Evolutionary conservation across 1,284 basidiomycete genomes (phyloP).

Genomic region (Ganoderma leucocontextum): DNA sequence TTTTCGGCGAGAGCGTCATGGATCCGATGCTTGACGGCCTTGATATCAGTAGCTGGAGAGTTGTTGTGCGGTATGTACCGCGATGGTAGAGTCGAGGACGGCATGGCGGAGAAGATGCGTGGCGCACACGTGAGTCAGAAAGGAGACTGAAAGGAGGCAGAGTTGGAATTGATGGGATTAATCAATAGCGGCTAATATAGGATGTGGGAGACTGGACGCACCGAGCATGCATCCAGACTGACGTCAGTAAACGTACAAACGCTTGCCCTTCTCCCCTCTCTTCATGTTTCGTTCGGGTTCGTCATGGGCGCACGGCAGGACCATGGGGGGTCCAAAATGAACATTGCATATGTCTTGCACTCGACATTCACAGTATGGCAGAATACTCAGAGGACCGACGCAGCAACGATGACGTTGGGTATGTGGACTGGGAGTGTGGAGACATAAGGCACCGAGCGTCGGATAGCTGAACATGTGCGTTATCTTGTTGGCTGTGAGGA

Average conservation of each 20-base stretch:
- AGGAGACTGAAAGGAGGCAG: background rate
- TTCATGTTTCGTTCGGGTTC: background rate
- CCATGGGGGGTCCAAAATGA: background rate
- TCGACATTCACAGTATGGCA: background rate
- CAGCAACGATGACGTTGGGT: background rate
- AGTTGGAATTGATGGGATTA: background rate
- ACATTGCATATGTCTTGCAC: background rate
- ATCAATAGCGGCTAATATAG: background rate
- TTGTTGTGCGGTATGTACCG: conserved; percentile 35
- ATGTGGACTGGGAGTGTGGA: background rate
- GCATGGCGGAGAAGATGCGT: background rate
- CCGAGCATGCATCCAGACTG: conserved; percentile 17
- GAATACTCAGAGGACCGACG: background rate
- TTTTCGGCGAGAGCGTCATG: conserved; percentile 34
- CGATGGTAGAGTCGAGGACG: conserved; percentile 13
- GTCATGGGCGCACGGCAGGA: background rate
- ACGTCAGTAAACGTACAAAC: conserved; percentile 13
- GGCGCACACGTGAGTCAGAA: background rate
- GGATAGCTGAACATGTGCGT: conserved; percentile 2
- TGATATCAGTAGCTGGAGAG: conserved; percentile 29
- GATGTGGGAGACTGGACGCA: conserved; percentile 12
- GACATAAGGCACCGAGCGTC: background rate
- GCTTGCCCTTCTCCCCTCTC: background rate
- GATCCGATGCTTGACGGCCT: conserved; percentile 28
- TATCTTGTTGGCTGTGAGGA: background rate